Evolutionary conservation across 306 rosid species (phyloP).

Genomic region (Neltuma alba): DNA sequence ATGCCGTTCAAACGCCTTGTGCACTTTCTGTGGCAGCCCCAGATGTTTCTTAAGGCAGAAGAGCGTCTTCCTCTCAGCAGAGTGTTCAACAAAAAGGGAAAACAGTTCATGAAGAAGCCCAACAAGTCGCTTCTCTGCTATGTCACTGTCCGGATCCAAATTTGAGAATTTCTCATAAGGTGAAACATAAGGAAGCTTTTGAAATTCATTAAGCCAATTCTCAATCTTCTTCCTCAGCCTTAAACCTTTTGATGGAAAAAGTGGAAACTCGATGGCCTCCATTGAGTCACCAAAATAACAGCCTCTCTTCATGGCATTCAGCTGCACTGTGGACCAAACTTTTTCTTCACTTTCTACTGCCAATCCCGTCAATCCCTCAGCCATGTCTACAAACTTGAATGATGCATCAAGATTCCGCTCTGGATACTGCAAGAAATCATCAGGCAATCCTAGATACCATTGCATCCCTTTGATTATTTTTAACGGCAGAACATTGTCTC

Average conservation of each 20-base stretch:
- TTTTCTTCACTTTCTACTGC: constrained; percentile 53
- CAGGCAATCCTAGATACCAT: constrained; percentile 92
- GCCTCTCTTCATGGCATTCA: constrained; percentile 62
- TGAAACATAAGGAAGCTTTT: constrained; percentile 82
- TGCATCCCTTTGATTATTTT: constrained; percentile 84
- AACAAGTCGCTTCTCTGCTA: constrained; percentile 77
- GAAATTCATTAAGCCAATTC: constrained; percentile 75
- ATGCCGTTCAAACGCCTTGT: constrained; percentile 87
- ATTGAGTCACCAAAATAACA: constrained; percentile 50
- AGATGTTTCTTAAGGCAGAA: constrained; percentile 74
- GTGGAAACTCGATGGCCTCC: constrained; percentile 69
- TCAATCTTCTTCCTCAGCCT: constrained; percentile 81
- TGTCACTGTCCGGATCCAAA: constrained; percentile 63
- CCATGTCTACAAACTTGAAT: constrained; percentile 75
- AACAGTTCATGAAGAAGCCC: constrained; percentile 86
- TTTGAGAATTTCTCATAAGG: constrained; percentile 69
- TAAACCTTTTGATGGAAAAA: constrained; percentile 77
- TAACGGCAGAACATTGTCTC: constrained; percentile 66
- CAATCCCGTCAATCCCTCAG: constrained; percentile 72
- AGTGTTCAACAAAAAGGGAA: constrained; percentile 81
- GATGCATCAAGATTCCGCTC: constrained; percentile 69
- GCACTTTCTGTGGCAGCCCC: constrained; percentile 89
- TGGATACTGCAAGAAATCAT: constrained; percentile 54
- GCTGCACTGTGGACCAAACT: constrained; percentile 65
- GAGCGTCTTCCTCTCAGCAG: constrained; percentile 82